A percentile compares a stretch with the other conserved stretches of the same genome.
phyloP scores from a whole-genome alignment of 1,139 yeast genomes.

The Zygosaccharomyces sapae region DNA sequence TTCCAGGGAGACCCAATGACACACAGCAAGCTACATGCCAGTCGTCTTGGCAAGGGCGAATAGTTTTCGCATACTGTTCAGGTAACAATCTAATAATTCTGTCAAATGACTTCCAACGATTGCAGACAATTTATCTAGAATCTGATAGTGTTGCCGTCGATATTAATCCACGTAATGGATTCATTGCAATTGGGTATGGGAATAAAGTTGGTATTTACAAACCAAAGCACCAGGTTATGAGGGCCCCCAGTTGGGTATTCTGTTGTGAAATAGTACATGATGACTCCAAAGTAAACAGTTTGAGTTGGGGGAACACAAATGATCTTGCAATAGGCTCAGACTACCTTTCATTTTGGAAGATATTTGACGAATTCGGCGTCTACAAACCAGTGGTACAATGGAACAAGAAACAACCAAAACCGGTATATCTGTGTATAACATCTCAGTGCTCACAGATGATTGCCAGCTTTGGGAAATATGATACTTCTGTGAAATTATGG shows the following conservation, averaged over 20 bases:
- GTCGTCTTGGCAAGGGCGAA: conserved; percentile 62
- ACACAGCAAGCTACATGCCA: conserved; percentile 55
- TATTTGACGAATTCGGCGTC: conserved; percentile 46
- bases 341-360: conserved; percentile 51
- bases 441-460: conserved; percentile 65
- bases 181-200: conserved; percentile 41
- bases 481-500: conserved; percentile 74
- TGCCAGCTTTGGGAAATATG: conserved; percentile 59
- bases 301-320: conserved; percentile 63
- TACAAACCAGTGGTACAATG: conserved; percentile 45
- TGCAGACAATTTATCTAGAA: conserved; percentile 75
- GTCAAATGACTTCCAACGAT: conserved; percentile 46
- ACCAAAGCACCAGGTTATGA: conserved; percentile 41
- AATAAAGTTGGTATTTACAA: conserved; percentile 36
- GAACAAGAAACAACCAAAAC: conserved; percentile 52
- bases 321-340: conserved; percentile 63
- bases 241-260: conserved; percentile 48
- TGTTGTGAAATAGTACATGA: conserved; percentile 40
- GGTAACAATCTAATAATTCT: conserved; percentile 79
- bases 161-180: conserved; percentile 56
- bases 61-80: conserved; percentile 72
- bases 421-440: conserved; percentile 51
- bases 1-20: conserved; percentile 81
- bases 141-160: conserved; percentile 64
- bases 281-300: conserved; percentile 43